Base-by-base conservation (phyloP, 2,329 filamentous ascomycete species). In the Epichloe uncinata region DNA sequence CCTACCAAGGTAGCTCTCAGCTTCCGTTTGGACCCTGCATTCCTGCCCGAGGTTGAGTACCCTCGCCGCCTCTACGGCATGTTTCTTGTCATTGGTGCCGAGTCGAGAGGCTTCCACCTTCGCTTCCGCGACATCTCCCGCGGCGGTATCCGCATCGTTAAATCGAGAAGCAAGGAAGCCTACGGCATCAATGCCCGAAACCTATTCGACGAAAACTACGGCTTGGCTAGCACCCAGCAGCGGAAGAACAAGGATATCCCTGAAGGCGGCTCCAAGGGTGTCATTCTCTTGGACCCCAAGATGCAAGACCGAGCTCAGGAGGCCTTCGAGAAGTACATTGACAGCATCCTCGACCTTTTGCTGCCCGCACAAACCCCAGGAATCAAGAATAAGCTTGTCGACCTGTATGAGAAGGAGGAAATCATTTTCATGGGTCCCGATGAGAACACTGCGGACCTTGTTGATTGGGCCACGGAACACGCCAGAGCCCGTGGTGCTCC, bases 161-260 rank as follows among this genome's bases (percentile, higher is more conserved):
- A 97, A 75, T 97, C 91, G 51, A 82, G 93, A 60, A 96, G 90
- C 70, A 87, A 89, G 67, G 93, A 98, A 68, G 87, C 90, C 2
- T 98, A 96, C 65, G 79, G 84, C 54, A 97, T 97, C 74, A 98
- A 98, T 64, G 90, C 90, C 37, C 85, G 93, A 52, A 95, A 89
- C 51, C 77, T 98, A 55, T 98, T 98, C 61, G 93, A 98, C 60
- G 93, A 98, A 73, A 98, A 98, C 71, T 98, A 98, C 70, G 94
- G 93, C 55, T 79, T 98, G 53, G 91, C 93, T 56, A 97, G 94
- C 69, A 98, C 93, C 0, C 93, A 98, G 70, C 93, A 98, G 72
- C 87, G 93, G 63, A 98, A 98, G 79, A 98, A 98, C 78, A 98
- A 98, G 75, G 93, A 98, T 62, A 98, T 98, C 48, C 93, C 93